Conservation (phyloP, 768 basidiomycete species). For the Porpolomopsis calyptriformis region DNA sequence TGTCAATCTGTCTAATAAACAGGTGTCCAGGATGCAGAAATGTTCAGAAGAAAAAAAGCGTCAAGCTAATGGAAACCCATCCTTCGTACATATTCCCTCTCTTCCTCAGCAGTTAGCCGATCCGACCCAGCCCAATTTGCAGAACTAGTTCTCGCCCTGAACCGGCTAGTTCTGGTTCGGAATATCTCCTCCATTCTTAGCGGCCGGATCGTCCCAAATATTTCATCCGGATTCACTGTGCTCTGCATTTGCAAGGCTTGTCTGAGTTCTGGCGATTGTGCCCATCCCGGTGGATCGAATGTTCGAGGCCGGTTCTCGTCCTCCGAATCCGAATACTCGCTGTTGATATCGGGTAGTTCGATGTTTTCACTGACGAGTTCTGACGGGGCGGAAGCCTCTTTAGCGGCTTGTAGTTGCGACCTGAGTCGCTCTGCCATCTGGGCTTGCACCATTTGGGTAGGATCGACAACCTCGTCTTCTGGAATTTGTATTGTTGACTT, state of each 20-base stretch:
- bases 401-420: conserved; percentile 54
- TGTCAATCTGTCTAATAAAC: no score
- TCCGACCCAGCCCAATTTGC: conserved; percentile 97
- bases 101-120: conserved; percentile 67
- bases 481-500: conserved; percentile 28
- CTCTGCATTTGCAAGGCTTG: conserved; percentile 74
- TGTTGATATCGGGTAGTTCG: conserved; percentile 90
- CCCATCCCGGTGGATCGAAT: conserved; percentile 79
- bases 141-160: conserved; percentile 83
- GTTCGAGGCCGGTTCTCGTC: conserved; percentile 71
- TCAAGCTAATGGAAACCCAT: conserved; percentile 67
- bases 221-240: conserved; percentile 79
- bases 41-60: no score
- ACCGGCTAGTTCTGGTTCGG: conserved; percentile 61
- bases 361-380: conserved; percentile 65
- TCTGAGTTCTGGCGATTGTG: conserved; percentile 79
- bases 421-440: conserved; percentile 67
- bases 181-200: conserved; percentile 93
- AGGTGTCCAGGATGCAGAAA: no score
- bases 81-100: conserved; percentile 74
- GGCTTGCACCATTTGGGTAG: conserved; percentile 51
- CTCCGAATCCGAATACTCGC: conserved; percentile 95
- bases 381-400: conserved; percentile 27
- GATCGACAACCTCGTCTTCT: conserved; percentile 47
- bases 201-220: conserved; percentile 84